Base-by-base conservation (phyloP, 1,284 basidiomycete species). In the Stereum hirsutum region DNA sequence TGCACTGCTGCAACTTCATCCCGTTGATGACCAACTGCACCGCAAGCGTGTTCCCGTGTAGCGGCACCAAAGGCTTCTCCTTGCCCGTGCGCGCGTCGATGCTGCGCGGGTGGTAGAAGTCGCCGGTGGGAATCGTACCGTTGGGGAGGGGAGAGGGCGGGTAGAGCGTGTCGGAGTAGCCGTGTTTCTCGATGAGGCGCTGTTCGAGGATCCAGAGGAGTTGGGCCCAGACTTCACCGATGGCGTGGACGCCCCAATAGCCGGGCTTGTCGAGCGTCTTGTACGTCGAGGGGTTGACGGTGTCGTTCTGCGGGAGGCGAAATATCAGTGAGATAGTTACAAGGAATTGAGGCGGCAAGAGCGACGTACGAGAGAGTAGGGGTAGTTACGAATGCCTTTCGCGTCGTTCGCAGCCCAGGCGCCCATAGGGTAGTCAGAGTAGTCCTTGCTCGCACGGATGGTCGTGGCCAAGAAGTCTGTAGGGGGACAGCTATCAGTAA, bases 201-300 rank as follows among this genome's bases (percentile, higher is more conserved):
- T 92, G 78, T 21, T 76, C 74, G 42, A 92, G 70, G 52, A 91
- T 77, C 79, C 89, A 96, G 46, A 97, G 82, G 47, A 96, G 83
- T 68, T 96, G 74, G 15, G 93, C 93, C 93, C 93, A 97, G 46
- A 97, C 93, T 65, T 94, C 92, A 46, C 92, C 91, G 48, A 93
- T 87, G 31, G 89, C 87, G 60, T 93, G 89, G 47, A 92, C 89
- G 43, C 87, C 87, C 83, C 87, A 93, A 68, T 91, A 93, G 15
- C 87, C 87, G 7, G 88, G 84, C 64, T 87, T 86, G 70, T 97
- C 91, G 34, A 98, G 83, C n/a, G 87, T 94, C 75, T 92, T 87
- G 75, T 97, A 98, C 1, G 83, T 89, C 47, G 86, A 89, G 0
- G 92, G 94, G 71, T 96, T 97, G 61, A 86, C 57, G 10, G 77